Evolutionary conservation across 495 filamentous ascomycete species (phyloP).

Genomic region (Beverwykella pulmonaria): DNA sequence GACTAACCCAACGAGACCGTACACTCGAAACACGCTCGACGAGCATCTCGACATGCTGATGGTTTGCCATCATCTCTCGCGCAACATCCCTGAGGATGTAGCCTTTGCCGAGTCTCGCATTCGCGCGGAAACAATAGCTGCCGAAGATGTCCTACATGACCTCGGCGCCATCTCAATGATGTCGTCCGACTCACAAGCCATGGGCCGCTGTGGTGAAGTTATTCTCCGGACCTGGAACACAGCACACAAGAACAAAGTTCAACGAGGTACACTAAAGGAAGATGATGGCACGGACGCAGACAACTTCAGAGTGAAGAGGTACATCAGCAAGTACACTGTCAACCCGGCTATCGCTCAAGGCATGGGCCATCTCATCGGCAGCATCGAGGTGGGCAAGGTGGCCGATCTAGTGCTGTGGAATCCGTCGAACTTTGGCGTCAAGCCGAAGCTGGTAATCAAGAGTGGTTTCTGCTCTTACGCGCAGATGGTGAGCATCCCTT

Average conservation of each 20-base stretch:
- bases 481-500: constrained; percentile 68
- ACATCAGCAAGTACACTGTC: constrained; percentile 96
- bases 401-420: constrained; percentile 93
- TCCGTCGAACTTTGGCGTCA: constrained; percentile 83
- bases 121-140: constrained; percentile 93
- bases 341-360: constrained; percentile 95
- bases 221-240: constrained; percentile 96
- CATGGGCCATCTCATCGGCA: constrained; percentile 87
- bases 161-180: constrained; percentile 98
- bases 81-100: constrained; percentile 93
- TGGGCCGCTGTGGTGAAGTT: constrained; percentile 96
- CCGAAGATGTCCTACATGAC: constrained; percentile 96
- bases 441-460: constrained; percentile 83
- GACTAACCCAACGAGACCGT: constrained; percentile 93
- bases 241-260: constrained; percentile 94
- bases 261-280: constrained; percentile 74
- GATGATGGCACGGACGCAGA: constrained; percentile 83
- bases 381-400: constrained; percentile 85
- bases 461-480: constrained; percentile 82
- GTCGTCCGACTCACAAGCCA: constrained; percentile 94
- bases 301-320: constrained; percentile 91
- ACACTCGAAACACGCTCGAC: constrained; percentile 89
- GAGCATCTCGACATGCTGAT: constrained; percentile 99
- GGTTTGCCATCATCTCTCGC: constrained; percentile 94
- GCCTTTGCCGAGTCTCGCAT: constrained; percentile 96